Conservation (phyloP, 768 basidiomycete genomes). For the Coprinellus aureogranulatus region DNA sequence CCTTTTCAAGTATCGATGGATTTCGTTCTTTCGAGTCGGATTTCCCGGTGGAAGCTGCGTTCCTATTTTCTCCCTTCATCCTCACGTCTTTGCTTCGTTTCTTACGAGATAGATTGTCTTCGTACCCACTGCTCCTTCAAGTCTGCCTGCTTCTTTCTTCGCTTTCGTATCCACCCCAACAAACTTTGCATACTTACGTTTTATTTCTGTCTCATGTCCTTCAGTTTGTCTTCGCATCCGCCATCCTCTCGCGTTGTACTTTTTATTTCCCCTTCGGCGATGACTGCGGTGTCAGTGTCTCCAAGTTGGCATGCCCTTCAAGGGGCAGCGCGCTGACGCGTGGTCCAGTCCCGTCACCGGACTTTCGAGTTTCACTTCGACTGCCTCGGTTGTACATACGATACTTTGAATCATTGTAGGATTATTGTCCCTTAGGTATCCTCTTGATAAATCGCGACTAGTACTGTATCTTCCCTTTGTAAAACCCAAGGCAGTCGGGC, state of each 20-base stretch:
- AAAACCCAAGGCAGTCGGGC: too few species aligned
- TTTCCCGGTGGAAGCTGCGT: constrained; percentile 6
- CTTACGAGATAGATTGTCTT: not conserved
- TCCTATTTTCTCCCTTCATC: constrained; percentile 4
- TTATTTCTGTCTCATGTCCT: not conserved
- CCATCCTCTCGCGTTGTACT: not conserved
- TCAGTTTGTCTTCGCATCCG: not conserved
- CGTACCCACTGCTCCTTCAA: constrained; percentile 11
- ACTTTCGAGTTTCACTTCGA: too few species aligned
- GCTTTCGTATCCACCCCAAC: constrained; percentile 10
- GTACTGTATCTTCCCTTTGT: too few species aligned
- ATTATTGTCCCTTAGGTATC: too few species aligned
- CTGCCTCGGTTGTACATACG: too few species aligned
- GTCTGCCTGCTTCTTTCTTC: not conserved
- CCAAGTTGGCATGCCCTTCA: too few species aligned
- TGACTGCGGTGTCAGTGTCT: too few species aligned
- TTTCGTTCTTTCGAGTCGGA: constrained; percentile 5
- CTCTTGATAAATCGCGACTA: too few species aligned
- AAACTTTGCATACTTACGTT: constrained; percentile 6
- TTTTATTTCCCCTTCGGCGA: too few species aligned
- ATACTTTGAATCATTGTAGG: too few species aligned
- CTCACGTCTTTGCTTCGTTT: constrained; percentile 8
- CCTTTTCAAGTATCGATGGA: constrained; percentile 2
- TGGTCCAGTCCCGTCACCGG: too few species aligned
- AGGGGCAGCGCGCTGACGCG: too few species aligned